Percentiles rank a stretch among this genome's conserved stretches.
Evolutionary conservation across 441 rosid species (phyloP).

Genomic region (Flueggea neowawraea): DNA sequence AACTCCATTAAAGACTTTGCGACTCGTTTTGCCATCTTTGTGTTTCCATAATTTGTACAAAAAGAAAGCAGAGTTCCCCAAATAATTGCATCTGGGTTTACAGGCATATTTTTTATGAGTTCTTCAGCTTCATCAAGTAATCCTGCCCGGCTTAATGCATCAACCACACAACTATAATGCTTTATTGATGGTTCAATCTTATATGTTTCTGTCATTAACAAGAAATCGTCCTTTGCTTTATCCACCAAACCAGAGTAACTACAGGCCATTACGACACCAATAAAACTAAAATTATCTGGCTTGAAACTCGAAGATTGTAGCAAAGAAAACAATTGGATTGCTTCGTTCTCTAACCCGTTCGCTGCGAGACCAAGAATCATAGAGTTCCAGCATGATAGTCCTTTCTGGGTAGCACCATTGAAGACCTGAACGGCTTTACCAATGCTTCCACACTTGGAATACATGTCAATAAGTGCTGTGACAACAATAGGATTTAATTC

Average conservation of each 20-base stretch:
- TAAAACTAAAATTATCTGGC: conserved; percentile 41
- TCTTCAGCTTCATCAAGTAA: conserved; percentile 42
- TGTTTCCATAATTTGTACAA: conserved; percentile 33
- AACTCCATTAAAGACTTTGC: conserved; percentile 32
- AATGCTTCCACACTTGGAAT: conserved; percentile 63
- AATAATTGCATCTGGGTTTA: conserved; percentile 42
- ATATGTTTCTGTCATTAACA: conserved; percentile 41
- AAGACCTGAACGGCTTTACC: conserved; percentile 49
- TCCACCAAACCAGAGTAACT: conserved; percentile 43
- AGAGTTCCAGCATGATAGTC: conserved; percentile 65
- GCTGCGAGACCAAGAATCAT: conserved; percentile 42
- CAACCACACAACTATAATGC: conserved; percentile 64
- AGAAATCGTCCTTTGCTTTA: conserved; percentile 38
- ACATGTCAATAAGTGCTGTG: conserved; percentile 79
- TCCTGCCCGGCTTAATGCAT: conserved; percentile 49
- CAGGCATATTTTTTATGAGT: conserved; percentile 36
- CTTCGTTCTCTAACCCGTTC: conserved; percentile 42
- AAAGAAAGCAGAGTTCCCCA: conserved; percentile 52
- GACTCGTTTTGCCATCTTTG: conserved; percentile 40
- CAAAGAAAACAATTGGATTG: conserved; percentile 37
- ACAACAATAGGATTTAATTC: conserved; percentile 51
- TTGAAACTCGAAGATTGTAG: conserved; percentile 38
- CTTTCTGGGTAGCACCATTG: conserved; percentile 26
- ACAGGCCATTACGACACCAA: conserved; percentile 43
- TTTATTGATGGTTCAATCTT: conserved; percentile 55